These are phyloP conservation scores for Beauveria rudraprayagi DNA, from an alignment of 2,329 filamentous ascomycete species.

Conservation along the genomic window DNA sequence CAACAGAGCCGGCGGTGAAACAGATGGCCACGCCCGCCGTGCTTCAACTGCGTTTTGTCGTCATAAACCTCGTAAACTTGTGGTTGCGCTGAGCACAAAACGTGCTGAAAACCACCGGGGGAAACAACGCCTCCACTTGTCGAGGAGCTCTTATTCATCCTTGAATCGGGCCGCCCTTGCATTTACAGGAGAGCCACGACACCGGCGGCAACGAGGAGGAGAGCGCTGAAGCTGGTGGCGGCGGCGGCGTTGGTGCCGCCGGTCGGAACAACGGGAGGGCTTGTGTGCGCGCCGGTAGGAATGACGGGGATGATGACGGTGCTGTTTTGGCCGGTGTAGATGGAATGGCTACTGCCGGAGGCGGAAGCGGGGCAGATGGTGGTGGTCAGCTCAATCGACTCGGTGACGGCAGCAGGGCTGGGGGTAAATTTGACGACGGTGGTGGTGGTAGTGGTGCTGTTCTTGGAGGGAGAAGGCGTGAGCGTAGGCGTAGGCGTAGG, in stretches of 20 bases:
- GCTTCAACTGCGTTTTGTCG: not conserved
- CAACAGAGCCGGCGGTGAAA: not conserved
- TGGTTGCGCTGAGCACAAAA: constrained; percentile 21
- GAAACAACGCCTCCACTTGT: constrained; percentile 18
- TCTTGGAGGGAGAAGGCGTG: constrained; percentile 20
- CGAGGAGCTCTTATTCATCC: constrained; percentile 15
- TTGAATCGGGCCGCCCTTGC: not conserved
- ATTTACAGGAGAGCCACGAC: constrained; percentile 28
- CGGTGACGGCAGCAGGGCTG: constrained; percentile 14
- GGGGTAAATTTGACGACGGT: not conserved
- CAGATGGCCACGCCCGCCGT: constrained; percentile 1
- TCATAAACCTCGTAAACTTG: constrained; percentile 27
- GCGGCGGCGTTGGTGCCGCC: constrained; percentile 21
- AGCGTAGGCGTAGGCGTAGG: constrained; percentile 24
- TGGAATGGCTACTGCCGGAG: constrained; percentile 20
- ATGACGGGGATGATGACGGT: constrained; percentile 21
- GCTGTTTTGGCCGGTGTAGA: constrained; percentile 25
- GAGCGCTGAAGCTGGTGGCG: constrained; percentile 26
- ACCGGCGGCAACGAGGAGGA: constrained; percentile 29
- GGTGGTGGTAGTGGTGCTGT: constrained; percentile 10
- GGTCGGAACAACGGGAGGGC: constrained; percentile 17
- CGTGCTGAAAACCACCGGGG: constrained; percentile 9
- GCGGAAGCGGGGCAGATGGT: constrained; percentile 18
- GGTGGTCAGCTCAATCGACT: constrained; percentile 19
- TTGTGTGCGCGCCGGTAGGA: constrained; percentile 14